Evolutionary conservation across 1,284 basidiomycete species (phyloP).

Genomic region (Cerioporus squamosus): DNA sequence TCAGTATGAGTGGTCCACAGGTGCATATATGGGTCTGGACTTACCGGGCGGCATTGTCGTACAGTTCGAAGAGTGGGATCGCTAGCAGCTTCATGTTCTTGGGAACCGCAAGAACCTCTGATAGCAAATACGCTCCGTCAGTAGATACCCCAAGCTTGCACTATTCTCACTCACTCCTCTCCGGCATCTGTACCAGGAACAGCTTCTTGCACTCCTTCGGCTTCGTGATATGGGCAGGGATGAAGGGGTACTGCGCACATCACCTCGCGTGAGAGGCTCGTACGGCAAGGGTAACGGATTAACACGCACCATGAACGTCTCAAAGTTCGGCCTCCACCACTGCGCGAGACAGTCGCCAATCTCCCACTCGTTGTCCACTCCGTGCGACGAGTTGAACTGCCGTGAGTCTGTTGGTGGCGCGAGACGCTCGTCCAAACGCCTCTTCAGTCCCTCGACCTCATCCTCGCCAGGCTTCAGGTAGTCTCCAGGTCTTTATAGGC

Average conservation of each 20-base stretch:
- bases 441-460: constrained; percentile 88
- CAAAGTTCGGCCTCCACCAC: constrained; percentile 98
- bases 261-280: background rate
- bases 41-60: constrained; percentile 92
- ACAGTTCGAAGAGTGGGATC: constrained; percentile 95
- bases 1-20: background rate
- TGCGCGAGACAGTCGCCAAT: constrained; percentile 93
- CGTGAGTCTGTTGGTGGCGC: constrained; percentile 71
- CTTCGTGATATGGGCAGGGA: constrained; percentile 95
- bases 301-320: constrained; percentile 91
- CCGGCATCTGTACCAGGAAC: constrained; percentile 94
- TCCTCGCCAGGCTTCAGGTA: constrained; percentile 96
- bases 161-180: constrained; percentile 70
- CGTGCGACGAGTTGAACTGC: constrained; percentile 74
- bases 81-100: constrained; percentile 99
- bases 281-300: background rate
- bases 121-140: background rate
- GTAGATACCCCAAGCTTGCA: background rate
- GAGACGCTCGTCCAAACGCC: constrained; percentile 86
- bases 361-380: constrained; percentile 90
- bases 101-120: constrained; percentile 94
- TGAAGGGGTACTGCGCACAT: constrained; percentile 85
- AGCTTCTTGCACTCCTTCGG: constrained; percentile 99
- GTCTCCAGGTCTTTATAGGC: constrained; percentile 82
- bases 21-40: constrained; percentile 18